Base-by-base conservation (phyloP, 768 basidiomycete species). In the Tremella mesenterica region DNA sequence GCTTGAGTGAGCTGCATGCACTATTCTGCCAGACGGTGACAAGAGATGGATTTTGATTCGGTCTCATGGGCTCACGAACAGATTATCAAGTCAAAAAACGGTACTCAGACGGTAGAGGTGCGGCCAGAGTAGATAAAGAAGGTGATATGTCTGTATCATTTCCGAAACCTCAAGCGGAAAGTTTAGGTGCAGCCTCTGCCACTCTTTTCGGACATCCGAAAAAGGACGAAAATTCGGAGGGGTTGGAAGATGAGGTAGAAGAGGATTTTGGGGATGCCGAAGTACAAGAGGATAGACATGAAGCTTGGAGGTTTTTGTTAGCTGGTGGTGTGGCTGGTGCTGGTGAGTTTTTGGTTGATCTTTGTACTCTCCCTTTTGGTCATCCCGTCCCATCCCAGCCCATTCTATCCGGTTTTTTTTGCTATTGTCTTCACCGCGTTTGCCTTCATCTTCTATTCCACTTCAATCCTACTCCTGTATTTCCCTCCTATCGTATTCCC, bases 261-360 rank as follows among this genome's bases (percentile, higher is more conserved):
- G 51, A 60, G 4, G 63, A 64, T 36, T 50, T 34, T 12, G 51
- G 41, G 26, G 57, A 44, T 23, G 70, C 73, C 23, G 72, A 77
- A 30, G 67, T 76, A 25, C 75, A 77, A 23, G 77, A 80, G 25
- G 73, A 74, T 16, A 41, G 57, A 49, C 57, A 64, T 43, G 65
- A 68, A 44, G 85, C 93, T 9, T 76, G 91, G 74, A 86, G 85
- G 68, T 99, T 93, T 74, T 79, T 99, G 39, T 74, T 89, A 12
- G 95, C 95, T 4, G 95, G 95, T 30, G 95, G 95, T 13, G 76
- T 92, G 9, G 95, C 95, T 13, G 95, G 95, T 53, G 88, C 87
- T 57, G 86, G 92, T 90, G 69, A 75, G 82, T 73, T 26, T 25
- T 26, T 6, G n/a, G 25, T 50, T 63, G 39, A 50, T 53, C 18